Conservation (phyloP, 352 stramenopile genomes). For the Pythium rishiriense region DNA sequence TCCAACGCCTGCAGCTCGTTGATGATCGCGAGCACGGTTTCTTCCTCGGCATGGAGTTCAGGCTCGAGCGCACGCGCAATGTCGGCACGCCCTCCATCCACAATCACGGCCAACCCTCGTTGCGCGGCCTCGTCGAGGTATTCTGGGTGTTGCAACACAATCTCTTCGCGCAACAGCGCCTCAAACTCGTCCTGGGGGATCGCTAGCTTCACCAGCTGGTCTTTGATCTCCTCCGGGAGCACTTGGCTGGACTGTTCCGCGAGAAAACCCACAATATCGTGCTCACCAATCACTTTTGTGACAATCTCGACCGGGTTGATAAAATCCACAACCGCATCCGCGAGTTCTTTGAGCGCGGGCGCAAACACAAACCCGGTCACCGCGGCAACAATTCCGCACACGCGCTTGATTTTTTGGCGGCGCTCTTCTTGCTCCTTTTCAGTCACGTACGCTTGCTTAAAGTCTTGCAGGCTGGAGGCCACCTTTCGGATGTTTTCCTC, state of each 20-base stretch:
- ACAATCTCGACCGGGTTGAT: slow-evolving; percentile 25
- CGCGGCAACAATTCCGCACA: slow-evolving; percentile 21
- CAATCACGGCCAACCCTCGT: not conserved
- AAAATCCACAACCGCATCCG: slow-evolving; percentile 24
- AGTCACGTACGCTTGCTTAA: not conserved
- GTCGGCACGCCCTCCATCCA: not conserved
- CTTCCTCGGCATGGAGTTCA: not conserved
- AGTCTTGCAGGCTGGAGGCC: not conserved
- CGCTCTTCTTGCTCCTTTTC: slow-evolving; percentile 7
- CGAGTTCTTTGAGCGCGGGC: slow-evolving; percentile 24
- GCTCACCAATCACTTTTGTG: slow-evolving; percentile 3
- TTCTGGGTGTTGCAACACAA: slow-evolving; percentile 20
- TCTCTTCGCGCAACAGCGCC: slow-evolving; percentile 23
- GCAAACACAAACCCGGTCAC: slow-evolving; percentile 26
- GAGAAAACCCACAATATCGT: slow-evolving; percentile 14
- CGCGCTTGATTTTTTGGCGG: slow-evolving; percentile 22
- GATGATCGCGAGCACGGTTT: not conserved
- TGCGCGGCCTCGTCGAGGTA: slow-evolving; percentile 9
- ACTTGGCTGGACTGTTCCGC: not conserved
- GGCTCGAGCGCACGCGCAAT: not conserved
- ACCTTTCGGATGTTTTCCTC: not conserved
- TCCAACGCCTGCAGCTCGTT: not conserved
- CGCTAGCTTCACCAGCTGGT: slow-evolving; percentile 4
- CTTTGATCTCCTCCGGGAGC: slow-evolving; percentile 6
- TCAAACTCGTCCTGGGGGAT: slow-evolving; percentile 25